Evolutionary conservation across 371 early-diverging fungal species (phyloP).

Genomic region (Paraphysoderma sedebokerense): DNA sequence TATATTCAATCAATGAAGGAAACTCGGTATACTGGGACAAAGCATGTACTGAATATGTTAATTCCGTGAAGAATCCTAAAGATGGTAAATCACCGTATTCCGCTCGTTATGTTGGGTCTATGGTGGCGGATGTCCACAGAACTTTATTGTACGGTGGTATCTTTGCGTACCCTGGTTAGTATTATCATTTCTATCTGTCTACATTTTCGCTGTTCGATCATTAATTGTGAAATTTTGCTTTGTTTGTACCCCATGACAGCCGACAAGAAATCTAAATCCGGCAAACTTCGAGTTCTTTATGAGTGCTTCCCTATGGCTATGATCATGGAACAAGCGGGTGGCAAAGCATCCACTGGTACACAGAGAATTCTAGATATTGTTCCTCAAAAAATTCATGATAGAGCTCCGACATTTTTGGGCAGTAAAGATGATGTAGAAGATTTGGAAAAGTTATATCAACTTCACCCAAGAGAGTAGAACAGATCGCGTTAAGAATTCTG

Average conservation of each 20-base stretch:
- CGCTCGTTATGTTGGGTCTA: slow-evolving; percentile 92
- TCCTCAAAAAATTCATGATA: slow-evolving; percentile 76
- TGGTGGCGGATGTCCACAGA: slow-evolving; percentile 98
- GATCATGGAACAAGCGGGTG: slow-evolving; percentile 89
- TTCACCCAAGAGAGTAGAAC: neutral
- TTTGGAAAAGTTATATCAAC: slow-evolving; percentile 27
- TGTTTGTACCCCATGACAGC: too few species aligned
- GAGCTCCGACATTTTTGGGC: slow-evolving; percentile 86
- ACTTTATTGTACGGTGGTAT: slow-evolving; percentile 82
- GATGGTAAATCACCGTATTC: slow-evolving; percentile 75
- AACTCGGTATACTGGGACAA: slow-evolving; percentile 84
- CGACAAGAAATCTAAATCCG: slow-evolving; percentile 71
- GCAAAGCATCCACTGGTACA: slow-evolving; percentile 72
- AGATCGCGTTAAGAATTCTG: too few species aligned
- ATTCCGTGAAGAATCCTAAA: slow-evolving; percentile 53
- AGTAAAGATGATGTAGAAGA: slow-evolving; percentile 76
- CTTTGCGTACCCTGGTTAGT: slow-evolving; percentile 40
- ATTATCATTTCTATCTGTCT: too few species aligned
- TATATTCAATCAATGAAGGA: slow-evolving; percentile 96
- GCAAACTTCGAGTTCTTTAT: slow-evolving; percentile 89
- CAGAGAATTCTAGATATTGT: slow-evolving; percentile 67
- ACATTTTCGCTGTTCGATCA: too few species aligned
- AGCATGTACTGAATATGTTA: slow-evolving; percentile 74
- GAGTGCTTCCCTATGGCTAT: slow-evolving; percentile 97
- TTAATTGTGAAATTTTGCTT: too few species aligned